A percentile compares a stretch with the other conserved stretches of the same genome.
phyloP scores from a whole-genome alignment of 2,329 filamentous ascomycete genomes.

The Berkeleyomyces basicola region DNA sequence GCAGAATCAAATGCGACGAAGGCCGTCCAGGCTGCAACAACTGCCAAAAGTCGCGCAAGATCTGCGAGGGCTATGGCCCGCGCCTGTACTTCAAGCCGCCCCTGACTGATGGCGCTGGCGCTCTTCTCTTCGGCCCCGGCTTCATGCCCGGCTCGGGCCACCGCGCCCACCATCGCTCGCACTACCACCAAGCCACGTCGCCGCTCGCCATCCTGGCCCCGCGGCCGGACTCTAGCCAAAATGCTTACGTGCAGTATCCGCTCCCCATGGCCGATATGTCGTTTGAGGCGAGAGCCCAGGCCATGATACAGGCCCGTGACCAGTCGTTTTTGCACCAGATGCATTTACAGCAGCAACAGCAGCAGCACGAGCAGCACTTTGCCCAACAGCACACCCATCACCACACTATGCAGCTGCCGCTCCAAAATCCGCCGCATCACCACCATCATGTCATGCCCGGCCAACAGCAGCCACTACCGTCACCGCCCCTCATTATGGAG shows the following conservation, averaged over 20 bases:
- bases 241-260: not conserved
- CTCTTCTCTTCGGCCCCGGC: slow-evolving; percentile 23
- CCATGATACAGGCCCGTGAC: not conserved
- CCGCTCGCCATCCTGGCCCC: slow-evolving; percentile 1
- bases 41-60: slow-evolving; percentile 70
- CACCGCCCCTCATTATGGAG: not conserved
- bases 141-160: not conserved
- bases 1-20: slow-evolving; percentile 94
- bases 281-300: not conserved
- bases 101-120: slow-evolving; percentile 26
- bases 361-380: not conserved
- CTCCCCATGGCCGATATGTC: not conserved
- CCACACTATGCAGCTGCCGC: not conserved
- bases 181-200: slow-evolving; percentile 19
- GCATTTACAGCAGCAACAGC: not conserved
- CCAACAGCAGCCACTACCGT: not conserved
- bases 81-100: slow-evolving; percentile 67
- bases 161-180: slow-evolving; percentile 30
- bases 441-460: not conserved
- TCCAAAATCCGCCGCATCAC: not conserved
- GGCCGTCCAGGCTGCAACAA: slow-evolving; percentile 68
- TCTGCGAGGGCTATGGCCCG: slow-evolving; percentile 72
- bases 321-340: not conserved
- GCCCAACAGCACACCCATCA: not conserved
- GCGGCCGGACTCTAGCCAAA: not conserved